phyloP scores from a whole-genome alignment of 805 yeast genomes.

The Schwanniomyces pseudopolymorphus region DNA sequence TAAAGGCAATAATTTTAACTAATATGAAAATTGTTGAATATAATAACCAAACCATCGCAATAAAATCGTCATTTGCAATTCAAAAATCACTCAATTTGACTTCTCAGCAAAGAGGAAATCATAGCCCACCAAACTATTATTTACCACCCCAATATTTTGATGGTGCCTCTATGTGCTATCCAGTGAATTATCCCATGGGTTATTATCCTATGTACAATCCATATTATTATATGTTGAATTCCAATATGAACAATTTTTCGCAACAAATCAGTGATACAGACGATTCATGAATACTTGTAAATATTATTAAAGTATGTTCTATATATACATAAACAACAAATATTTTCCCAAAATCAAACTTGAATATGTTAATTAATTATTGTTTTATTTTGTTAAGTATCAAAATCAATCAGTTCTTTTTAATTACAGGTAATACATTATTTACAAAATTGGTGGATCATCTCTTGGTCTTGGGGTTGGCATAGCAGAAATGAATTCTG shows the following conservation, averaged over 20 bases:
- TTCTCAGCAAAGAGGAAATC: neutral
- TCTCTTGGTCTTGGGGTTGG: slow-evolving; percentile 27
- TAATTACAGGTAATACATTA: neutral
- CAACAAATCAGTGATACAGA: neutral
- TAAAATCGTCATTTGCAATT: slow-evolving; percentile 42
- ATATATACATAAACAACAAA: neutral
- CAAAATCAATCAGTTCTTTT: neutral
- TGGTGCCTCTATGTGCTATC: neutral
- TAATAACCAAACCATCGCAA: slow-evolving; percentile 21
- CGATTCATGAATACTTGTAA: neutral
- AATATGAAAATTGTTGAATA: slow-evolving; percentile 40
- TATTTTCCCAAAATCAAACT: neutral
- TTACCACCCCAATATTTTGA: slow-evolving; percentile 6
- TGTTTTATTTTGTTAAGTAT: neutral
- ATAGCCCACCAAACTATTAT: slow-evolving; percentile 3
- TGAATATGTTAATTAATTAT: neutral
- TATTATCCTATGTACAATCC: slow-evolving; percentile 8
- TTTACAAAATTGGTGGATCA: slow-evolving; percentile 29
- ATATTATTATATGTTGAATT: slow-evolving; percentile 5
- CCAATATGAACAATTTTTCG: neutral
- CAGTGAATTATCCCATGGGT: slow-evolving; percentile 4
- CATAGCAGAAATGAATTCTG: slow-evolving; percentile 5
- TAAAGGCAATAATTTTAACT: slow-evolving; percentile 56
- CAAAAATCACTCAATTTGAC: slow-evolving; percentile 22
- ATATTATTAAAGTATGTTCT: neutral